These are phyloP conservation scores for Fragilaria radians DNA, from an alignment of 108 stramenopile species.

Conservation along the genomic window DNA sequence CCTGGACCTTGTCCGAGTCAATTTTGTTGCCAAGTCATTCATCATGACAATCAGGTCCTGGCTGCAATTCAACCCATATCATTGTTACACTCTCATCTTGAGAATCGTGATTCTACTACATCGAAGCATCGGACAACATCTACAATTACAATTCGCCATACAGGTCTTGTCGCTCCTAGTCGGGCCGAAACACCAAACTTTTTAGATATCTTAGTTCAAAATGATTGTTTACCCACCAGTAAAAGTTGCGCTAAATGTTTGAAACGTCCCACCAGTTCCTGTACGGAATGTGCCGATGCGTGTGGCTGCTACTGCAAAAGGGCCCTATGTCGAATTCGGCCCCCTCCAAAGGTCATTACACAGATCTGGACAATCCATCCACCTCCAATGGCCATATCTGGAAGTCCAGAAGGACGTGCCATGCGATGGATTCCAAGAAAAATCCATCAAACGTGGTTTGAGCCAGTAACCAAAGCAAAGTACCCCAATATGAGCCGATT, in stretches of 20 bases:
- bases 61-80: not conserved
- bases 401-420: too few relatives aligned
- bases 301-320: conserved; percentile 71
- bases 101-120: not conserved
- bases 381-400: conserved; percentile 60
- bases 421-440: conserved; percentile 50
- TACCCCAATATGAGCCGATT: conserved; percentile 66
- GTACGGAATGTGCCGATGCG: conserved; percentile 27
- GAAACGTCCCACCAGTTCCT: conserved; percentile 26
- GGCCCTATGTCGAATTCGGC: conserved; percentile 53
- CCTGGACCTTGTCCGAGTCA: not conserved
- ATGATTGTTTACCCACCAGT: conserved; percentile 39
- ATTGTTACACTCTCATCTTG: not conserved
- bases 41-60: not conserved
- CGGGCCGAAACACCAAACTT: conserved; percentile 34
- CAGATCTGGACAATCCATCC: conserved; percentile 46
- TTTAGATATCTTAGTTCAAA: conserved; percentile 34
- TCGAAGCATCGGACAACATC: not conserved
- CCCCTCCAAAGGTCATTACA: conserved; percentile 49
- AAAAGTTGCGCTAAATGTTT: conserved; percentile 52
- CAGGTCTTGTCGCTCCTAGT: not conserved
- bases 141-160: conserved; percentile 3
- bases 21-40: not conserved
- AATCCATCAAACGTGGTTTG: conserved; percentile 69
- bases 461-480: conserved; percentile 47